A percentile compares a stretch with the other conserved stretches of the same genome.
These are phyloP conservation scores for Neurospora sp. DNA, from an alignment of 495 filamentous ascomycete genomes.

Conservation along the genomic window DNA sequence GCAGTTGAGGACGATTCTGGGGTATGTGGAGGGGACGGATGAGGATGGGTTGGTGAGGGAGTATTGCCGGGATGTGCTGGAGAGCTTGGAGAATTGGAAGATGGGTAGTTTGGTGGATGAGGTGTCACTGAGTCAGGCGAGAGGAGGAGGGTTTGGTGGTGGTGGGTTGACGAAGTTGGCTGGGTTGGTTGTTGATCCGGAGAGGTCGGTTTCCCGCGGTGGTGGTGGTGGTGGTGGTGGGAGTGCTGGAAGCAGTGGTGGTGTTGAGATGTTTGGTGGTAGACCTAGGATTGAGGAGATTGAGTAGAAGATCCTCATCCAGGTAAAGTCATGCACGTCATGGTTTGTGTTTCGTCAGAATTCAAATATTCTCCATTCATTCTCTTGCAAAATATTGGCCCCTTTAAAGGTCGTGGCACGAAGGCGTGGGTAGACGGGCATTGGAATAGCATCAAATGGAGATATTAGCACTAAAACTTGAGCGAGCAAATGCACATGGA, in stretches of 20 bases:
- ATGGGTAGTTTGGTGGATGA: conserved; percentile 39
- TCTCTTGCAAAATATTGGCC: not conserved
- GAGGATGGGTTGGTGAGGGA: conserved; percentile 62
- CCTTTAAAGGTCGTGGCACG: not conserved
- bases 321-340: no score
- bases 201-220: conserved; percentile 9
- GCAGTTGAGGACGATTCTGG: conserved; percentile 52
- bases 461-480: not conserved
- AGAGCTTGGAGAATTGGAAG: conserved; percentile 63
- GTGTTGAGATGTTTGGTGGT: not conserved
- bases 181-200: conserved; percentile 31
- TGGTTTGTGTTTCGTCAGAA: not conserved
- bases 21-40: conserved; percentile 58
- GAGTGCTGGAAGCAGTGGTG: not conserved
- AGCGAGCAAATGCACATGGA: not conserved
- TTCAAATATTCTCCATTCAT: not conserved
- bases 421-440: not conserved
- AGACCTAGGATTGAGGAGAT: conserved; percentile 39
- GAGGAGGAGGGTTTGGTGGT: not conserved
- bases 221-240: not conserved
- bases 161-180: conserved; percentile 28
- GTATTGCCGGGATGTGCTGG: conserved; percentile 59
- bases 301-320: conserved; percentile 15
- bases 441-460: not conserved
- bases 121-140: conserved; percentile 3